Conservation (phyloP, 177 flowering plant genomes). For the Vitis hybrid region DNA sequence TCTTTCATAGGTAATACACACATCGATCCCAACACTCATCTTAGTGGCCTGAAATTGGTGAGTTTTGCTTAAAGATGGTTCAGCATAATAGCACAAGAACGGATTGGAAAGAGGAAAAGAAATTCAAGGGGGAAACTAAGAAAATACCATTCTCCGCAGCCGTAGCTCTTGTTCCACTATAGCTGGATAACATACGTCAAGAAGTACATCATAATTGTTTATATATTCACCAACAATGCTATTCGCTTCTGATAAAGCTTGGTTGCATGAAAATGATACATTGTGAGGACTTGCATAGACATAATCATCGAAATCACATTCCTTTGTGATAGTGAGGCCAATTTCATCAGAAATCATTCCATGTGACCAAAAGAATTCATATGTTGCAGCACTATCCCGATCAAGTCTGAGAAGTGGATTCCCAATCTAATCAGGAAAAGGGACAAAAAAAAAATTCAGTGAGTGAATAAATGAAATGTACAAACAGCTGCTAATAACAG, state of each 20-base stretch:
- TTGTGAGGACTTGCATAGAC: slow-evolving; percentile 56
- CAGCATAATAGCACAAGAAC: neutral
- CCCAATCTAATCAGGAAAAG: slow-evolving; percentile 55
- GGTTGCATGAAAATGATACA: slow-evolving; percentile 44
- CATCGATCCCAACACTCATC: slow-evolving; percentile 88
- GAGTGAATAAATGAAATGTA: neutral
- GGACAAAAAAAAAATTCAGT: neutral
- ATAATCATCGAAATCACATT: slow-evolving; percentile 85
- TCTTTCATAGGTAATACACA: slow-evolving; percentile 80
- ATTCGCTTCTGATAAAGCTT: slow-evolving; percentile 53
- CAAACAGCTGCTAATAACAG: slow-evolving; percentile 1
- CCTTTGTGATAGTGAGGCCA: slow-evolving; percentile 67
- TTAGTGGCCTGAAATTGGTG: slow-evolving; percentile 65
- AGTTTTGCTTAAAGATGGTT: neutral
- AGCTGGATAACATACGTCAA: slow-evolving; percentile 91
- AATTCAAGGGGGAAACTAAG: neutral
- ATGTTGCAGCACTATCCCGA: slow-evolving; percentile 65
- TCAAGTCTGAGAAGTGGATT: slow-evolving; percentile 90
- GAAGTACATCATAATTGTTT: slow-evolving; percentile 77
- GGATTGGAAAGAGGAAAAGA: neutral
- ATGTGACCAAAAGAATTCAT: slow-evolving; percentile 91
- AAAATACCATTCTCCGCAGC: slow-evolving; percentile 60
- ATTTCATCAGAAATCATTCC: slow-evolving; percentile 97
- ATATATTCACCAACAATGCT: slow-evolving; percentile 66
- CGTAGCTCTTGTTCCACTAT: slow-evolving; percentile 90